A percentile compares a stretch with the other conserved stretches of the same genome.
Conservation (phyloP, 108 stramenopile genomes). For the Fragilariopsis cylindrus region DNA sequence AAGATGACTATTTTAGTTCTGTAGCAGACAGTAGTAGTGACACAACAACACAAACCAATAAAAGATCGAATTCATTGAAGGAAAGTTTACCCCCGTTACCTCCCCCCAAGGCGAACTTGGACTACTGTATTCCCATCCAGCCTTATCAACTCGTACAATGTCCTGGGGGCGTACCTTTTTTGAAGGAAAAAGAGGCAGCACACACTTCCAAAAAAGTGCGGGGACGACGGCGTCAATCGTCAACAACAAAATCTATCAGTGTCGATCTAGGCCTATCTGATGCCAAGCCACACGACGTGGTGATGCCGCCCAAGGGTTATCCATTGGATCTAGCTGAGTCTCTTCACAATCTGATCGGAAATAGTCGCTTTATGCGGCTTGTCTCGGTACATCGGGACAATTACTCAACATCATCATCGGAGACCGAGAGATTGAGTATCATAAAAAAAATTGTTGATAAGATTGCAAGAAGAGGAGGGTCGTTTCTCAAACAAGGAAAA, state of each 20-base stretch:
- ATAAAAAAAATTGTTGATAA: neutral
- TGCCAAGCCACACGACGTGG: neutral
- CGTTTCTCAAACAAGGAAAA: neutral
- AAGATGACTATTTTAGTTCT: neutral
- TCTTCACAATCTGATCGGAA: slow-evolving; percentile 8
- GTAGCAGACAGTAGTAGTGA: neutral
- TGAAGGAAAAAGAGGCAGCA: neutral
- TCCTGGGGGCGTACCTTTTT: neutral
- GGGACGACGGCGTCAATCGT: neutral
- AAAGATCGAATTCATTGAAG: neutral
- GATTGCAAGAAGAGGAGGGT: neutral
- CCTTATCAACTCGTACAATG: neutral
- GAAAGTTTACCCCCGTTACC: neutral
- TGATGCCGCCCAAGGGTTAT: neutral
- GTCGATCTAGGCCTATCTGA: neutral
- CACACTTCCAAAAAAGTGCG: neutral
- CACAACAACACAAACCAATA: neutral
- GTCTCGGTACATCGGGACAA: slow-evolving; percentile 5
- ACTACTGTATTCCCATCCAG: neutral
- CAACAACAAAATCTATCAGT: neutral
- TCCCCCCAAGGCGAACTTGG: neutral
- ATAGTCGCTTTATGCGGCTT: slow-evolving; percentile 4
- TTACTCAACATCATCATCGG: neutral
- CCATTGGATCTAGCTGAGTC: neutral
- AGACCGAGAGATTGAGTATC: neutral